These are phyloP conservation scores for Nitzschia putrida DNA, from an alignment of 108 stramenopile species.

Conservation along the genomic window DNA sequence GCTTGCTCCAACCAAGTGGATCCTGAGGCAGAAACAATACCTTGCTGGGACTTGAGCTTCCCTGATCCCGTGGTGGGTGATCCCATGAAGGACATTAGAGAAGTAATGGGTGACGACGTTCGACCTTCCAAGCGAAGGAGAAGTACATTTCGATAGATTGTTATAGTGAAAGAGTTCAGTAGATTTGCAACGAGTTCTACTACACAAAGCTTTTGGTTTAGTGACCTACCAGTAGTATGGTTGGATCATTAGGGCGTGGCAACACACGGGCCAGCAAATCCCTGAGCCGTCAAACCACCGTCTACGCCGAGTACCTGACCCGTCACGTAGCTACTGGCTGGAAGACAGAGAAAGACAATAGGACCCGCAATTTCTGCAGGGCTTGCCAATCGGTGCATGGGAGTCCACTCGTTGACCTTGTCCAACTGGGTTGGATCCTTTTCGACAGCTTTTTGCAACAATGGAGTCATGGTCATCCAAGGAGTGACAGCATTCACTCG, in stretches of 20 bases:
- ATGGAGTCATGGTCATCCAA: conserved; percentile 90
- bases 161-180: not conserved
- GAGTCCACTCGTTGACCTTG: conserved; percentile 73
- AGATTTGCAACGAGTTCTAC: not conserved
- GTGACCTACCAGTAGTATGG: not conserved
- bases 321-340: conserved; percentile 90
- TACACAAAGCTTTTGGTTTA: not conserved
- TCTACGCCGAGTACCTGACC: conserved; percentile 93
- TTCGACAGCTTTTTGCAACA: conserved; percentile 65
- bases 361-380: conserved; percentile 80
- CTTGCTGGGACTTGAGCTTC: conserved; percentile 68
- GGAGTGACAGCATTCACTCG: conserved; percentile 87
- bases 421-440: conserved; percentile 56
- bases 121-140: conserved; percentile 16
- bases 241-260: conserved; percentile 18
- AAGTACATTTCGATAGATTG: conserved; percentile 9
- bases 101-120: not conserved
- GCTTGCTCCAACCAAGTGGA: conserved; percentile 53
- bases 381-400: conserved; percentile 62
- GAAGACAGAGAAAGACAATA: conserved; percentile 90
- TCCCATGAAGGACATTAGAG: conserved; percentile 49
- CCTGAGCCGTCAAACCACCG: conserved; percentile 89
- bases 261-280: conserved; percentile 70
- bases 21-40: conserved; percentile 30
- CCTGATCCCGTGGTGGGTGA: conserved; percentile 73